These are phyloP conservation scores for Paraurostyla sp. DNA, from an alignment of 73 alveolate species.

Conservation along the genomic window DNA sequence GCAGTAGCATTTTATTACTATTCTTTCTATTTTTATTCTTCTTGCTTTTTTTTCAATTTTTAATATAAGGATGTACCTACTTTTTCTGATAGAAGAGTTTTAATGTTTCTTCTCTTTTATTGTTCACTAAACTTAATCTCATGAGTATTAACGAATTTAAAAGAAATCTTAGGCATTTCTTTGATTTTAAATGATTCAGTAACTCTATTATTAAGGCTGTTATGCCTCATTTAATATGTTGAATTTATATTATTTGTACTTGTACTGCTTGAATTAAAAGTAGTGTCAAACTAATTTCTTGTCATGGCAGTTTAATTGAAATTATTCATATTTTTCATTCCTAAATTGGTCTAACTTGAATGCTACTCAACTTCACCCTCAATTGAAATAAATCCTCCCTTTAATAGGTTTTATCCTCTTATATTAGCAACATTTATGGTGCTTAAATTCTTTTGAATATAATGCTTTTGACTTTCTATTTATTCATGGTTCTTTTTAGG, in stretches of 20 bases:
- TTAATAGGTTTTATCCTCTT: background rate
- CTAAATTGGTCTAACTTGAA: too few relatives aligned
- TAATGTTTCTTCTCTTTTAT: background rate
- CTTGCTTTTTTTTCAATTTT: background rate
- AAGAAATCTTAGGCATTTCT: background rate
- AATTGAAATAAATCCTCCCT: background rate
- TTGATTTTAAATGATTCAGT: conserved; percentile 10
- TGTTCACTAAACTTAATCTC: background rate
- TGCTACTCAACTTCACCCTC: too few relatives aligned
- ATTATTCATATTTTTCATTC: background rate
- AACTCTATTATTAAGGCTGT: background rate
- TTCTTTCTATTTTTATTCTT: background rate
- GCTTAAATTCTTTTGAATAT: background rate
- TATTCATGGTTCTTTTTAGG: background rate
- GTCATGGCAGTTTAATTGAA: background rate
- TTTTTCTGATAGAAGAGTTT: background rate
- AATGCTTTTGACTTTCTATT: background rate
- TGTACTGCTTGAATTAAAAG: too few relatives aligned
- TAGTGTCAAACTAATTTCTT: too few relatives aligned
- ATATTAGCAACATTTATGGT: background rate
- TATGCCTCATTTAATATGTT: background rate
- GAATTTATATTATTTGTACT: background rate
- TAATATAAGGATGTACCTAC: background rate
- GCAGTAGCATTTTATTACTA: background rate
- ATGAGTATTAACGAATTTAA: conserved; percentile 2